Conservation (phyloP, 2,329 filamentous ascomycete genomes). For the Diaporthe longicolla region DNA sequence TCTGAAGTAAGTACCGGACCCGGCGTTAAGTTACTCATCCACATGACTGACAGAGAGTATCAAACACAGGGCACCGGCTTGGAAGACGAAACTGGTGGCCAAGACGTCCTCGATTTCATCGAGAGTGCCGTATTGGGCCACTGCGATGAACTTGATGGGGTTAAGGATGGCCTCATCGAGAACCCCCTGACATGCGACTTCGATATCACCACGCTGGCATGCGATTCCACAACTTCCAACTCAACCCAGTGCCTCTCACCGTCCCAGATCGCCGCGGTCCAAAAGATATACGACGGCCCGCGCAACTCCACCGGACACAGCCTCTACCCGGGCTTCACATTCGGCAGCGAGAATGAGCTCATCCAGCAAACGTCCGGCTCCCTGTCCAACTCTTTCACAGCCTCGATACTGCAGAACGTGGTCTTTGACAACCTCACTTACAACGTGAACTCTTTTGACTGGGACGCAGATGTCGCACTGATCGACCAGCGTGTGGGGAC, state of each 20-base stretch:
- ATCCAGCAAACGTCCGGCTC: conserved; percentile 20
- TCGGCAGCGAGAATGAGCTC: conserved; percentile 33
- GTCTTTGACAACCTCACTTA: conserved; percentile 14
- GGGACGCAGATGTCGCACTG: conserved; percentile 14
- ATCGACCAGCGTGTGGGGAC: conserved; percentile 7
- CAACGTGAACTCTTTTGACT: conserved; percentile 2
- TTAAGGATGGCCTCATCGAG: conserved; percentile 12
- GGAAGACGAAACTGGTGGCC: neutral
- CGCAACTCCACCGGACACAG: conserved; percentile 20
- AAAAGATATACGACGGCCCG: conserved; percentile 18
- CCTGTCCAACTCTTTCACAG: conserved; percentile 16
- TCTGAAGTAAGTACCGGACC: neutral
- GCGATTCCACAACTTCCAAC: neutral
- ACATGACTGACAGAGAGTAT: neutral
- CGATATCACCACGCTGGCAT: neutral
- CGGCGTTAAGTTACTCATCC: neutral
- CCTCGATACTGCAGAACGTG: conserved; percentile 7
- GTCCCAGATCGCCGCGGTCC: neutral
- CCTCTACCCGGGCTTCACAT: conserved; percentile 7
- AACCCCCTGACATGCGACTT: conserved; percentile 21
- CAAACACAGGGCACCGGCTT: neutral
- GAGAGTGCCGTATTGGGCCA: neutral
- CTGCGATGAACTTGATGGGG: conserved; percentile 12
- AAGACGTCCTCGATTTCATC: neutral
- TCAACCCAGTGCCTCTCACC: conserved; percentile 15